Evolutionary conservation across 345 rosid species (phyloP).

Genomic region (Lumnitzera littorea): DNA sequence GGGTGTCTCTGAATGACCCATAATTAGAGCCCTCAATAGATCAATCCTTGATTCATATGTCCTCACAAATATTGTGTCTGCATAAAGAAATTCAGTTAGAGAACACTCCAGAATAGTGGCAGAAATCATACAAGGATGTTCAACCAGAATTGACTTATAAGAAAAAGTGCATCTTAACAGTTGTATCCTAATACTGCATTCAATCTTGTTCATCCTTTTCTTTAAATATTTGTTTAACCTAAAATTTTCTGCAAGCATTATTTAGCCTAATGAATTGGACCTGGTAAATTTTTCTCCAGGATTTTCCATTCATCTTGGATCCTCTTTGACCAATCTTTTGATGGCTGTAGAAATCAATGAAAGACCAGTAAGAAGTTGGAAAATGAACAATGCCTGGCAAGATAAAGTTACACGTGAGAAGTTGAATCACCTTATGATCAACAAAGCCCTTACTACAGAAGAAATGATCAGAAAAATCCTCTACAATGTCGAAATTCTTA

Average conservation of each 20-base stretch:
- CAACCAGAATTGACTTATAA: background rate
- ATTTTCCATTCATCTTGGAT: slow-evolving; percentile 51
- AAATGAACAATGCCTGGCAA: slow-evolving; percentile 4
- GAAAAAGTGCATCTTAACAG: too few relatives aligned
- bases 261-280: slow-evolving; percentile 11
- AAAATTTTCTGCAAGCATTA: background rate
- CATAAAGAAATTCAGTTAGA: background rate
- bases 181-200: too few relatives aligned
- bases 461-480: slow-evolving; percentile 48
- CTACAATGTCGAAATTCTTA: slow-evolving; percentile 45
- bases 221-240: background rate
- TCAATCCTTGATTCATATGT: slow-evolving; percentile 52
- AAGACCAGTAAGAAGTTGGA: background rate
- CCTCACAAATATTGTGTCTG: slow-evolving; percentile 50
- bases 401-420: slow-evolving; percentile 5
- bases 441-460: slow-evolving; percentile 14
- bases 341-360: slow-evolving; percentile 17
- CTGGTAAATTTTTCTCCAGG: slow-evolving; percentile 45
- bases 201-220: background rate
- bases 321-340: slow-evolving; percentile 39
- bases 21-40: slow-evolving; percentile 44
- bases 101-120: background rate
- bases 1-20: slow-evolving; percentile 57
- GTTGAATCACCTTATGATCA: slow-evolving; percentile 17
- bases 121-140: background rate